phyloP scores from a whole-genome alignment of 495 filamentous ascomycete species.

The Penicillium angulare region DNA sequence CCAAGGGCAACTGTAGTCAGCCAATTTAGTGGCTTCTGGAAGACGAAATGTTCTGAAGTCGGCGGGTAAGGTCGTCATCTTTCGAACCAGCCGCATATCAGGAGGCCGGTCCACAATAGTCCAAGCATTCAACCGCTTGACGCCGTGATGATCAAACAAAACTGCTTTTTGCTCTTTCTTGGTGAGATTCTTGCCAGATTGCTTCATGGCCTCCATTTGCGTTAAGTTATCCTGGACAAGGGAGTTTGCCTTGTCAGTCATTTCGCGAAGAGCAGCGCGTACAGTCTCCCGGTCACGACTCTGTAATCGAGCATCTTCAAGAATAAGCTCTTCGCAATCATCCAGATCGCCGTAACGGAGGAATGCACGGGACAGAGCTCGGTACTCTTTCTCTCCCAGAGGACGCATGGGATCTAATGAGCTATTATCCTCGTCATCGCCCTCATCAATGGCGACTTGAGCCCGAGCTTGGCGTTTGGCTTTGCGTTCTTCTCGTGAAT shows the following conservation, averaged over 20 bases:
- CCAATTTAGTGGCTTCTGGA: conserved; percentile 84
- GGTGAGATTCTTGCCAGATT: conserved; percentile 69
- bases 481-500: conserved; percentile 80
- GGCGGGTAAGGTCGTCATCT: conserved; percentile 59
- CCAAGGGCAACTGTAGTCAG: conserved; percentile 85
- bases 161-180: conserved; percentile 98
- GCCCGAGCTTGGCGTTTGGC: conserved; percentile 90
- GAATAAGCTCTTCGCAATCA: conserved; percentile 78
- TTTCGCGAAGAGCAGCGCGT: conserved; percentile 65
- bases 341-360: conserved; percentile 85
- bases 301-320: conserved; percentile 77
- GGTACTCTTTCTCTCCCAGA: conserved; percentile 84
- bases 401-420: conserved; percentile 79
- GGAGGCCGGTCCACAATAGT: conserved; percentile 85
- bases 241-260: conserved; percentile 66
- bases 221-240: conserved; percentile 67
- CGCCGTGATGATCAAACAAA: conserved; percentile 85
- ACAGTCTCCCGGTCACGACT: conserved; percentile 78
- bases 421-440: conserved; percentile 52
- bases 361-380: conserved; percentile 83
- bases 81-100: conserved; percentile 80
- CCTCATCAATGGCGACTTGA: conserved; percentile 60
- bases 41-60: conserved; percentile 80
- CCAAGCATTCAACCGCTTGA: conserved; percentile 91
- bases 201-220: conserved; percentile 59